Base-by-base conservation (phyloP, 2,329 filamentous ascomycete species). In the Colletotrichum sp. region DNA sequence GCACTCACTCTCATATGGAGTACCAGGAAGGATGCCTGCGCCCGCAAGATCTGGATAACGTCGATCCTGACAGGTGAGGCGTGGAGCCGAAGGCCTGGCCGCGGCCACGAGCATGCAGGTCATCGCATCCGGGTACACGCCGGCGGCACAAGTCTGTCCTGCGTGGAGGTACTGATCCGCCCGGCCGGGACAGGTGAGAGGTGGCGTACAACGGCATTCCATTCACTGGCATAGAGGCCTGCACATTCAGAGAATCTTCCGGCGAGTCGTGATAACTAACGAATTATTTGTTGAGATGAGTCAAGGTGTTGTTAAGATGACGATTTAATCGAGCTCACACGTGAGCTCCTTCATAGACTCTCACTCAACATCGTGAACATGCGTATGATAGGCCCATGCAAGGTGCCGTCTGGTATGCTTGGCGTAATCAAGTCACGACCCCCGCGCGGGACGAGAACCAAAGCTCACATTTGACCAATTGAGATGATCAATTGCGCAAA, bases 1-100 rank as follows among this genome's bases (percentile, higher is more conserved):
- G 29, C 2, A 13, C 29, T n/a, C 2, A 13, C 29, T n/a, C 29
- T 33, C 15, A 43, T 62, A 8, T 33, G 33, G 8, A 12, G 59
- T 15, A 24, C 0, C 13, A 8, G n/a, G 27, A 33, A 29, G 18
- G 3, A 33, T 29, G 33, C 21, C 27, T 24, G 15, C 36, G 61
- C 16, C 51, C 54, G 29, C n/a, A 13, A 29, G 36, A 67, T 55
- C 55, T 54, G 21, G 69, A 33, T 33, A 55, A 59, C 16, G 36
- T 38, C 27, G 69, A 36, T 61, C 29, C 21, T 36, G 54, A 11
- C 21, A 58, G 13, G 2, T 57, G 29, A 13, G 34, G 11, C 47
- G 29, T 34, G 31, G 61, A 24, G 24, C 68, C 61, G 61, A 18
- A 65, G 68, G 68, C 51, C 27, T 59, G 51, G 68, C 68, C 47